Evolutionary conservation across 116 monocot species (phyloP), one percentile per base, ranked within the genome.

Genomic region (Trichopus zeylanicus): DNA sequence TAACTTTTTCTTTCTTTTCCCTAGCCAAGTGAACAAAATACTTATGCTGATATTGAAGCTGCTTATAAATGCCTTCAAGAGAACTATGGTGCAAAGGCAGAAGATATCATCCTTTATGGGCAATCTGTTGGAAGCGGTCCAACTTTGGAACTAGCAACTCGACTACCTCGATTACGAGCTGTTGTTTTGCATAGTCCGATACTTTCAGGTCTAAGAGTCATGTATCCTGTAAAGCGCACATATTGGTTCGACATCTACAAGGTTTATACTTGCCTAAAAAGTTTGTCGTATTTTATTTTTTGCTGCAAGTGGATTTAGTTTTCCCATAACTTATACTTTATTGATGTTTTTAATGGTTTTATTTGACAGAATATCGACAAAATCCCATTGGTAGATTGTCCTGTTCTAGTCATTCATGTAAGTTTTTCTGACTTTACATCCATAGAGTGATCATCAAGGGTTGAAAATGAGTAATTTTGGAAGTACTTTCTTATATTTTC

Each of bases 211-310:
- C 70, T 95, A 52, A 74, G 95, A 58, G 95, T 95, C 31, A 89
- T 95, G 95, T 95, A 95, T 77, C 89, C 95, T 59, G 90, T 95
- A 29, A 95, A 90, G 54, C 89, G 70, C 11, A 84, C 86, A 64
- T 95, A 90, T 33, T 95, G 95, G 95, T 95, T 95, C 70, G 95
- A 95, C 62, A 95, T 95, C 29, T 95, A 95, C 75, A 95, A 95
- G 90, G 95, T 95, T 64, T 35, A 33, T 62, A 49, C n/a, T 56
- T 62, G 37, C 18, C 38, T 51, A n/a, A 3, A 33, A 46, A 19
- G 7, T 28, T 21, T 61, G 15, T 22, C 5, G 61, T 63, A 2
- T 28, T 32, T 12, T n/a, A 7, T 18, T 15, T n/a, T n/a, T 18
- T 49, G 2, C 49, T 49, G 20, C 8, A 49, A 22, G 7, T 24